Percentiles rank a stretch among this genome's conserved stretches.
Evolutionary conservation across 306 rosid species (phyloP).

Genomic region (Purshia tridentata): DNA sequence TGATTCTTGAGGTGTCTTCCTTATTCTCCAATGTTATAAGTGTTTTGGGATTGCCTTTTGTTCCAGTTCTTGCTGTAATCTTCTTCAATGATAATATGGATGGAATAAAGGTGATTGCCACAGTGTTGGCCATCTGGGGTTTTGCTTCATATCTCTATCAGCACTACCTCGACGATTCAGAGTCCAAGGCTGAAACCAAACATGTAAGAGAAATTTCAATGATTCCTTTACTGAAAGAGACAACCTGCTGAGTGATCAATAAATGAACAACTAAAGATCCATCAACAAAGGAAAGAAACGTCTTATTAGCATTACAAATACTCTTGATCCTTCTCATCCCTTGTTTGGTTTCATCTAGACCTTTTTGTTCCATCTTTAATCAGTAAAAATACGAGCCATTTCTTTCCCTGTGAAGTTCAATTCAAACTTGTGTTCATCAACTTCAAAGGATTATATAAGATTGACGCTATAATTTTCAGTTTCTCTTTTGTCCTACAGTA

Average conservation of each 20-base stretch:
- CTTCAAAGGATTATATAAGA: not conserved
- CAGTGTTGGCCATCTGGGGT: slow-evolving; percentile 48
- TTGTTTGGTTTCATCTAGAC: too few relatives aligned
- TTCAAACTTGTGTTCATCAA: not conserved
- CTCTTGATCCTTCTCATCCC: not conserved
- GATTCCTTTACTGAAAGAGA: slow-evolving; percentile 18
- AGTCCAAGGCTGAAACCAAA: not conserved
- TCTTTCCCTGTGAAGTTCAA: not conserved
- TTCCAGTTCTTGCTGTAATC: slow-evolving; percentile 41
- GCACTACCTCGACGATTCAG: not conserved
- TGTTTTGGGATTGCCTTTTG: slow-evolving; percentile 35
- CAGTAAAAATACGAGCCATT: not conserved
- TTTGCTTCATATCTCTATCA: slow-evolving; percentile 48
- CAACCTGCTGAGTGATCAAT: not conserved
- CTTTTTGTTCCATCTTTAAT: not conserved
- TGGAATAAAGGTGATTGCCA: slow-evolving; percentile 42
- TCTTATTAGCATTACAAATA: not conserved
- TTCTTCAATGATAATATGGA: slow-evolving; percentile 43
- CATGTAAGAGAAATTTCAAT: slow-evolving; percentile 6
- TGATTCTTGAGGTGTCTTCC: slow-evolving; percentile 44
- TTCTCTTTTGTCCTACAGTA: not conserved
- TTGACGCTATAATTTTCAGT: not conserved
- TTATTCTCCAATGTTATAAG: slow-evolving; percentile 44
- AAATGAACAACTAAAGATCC: not conserved
- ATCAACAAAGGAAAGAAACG: not conserved